These are phyloP conservation scores for Groenewaldozyma salmanticensis DNA, from an alignment of 805 yeast species.

Conservation along the genomic window DNA sequence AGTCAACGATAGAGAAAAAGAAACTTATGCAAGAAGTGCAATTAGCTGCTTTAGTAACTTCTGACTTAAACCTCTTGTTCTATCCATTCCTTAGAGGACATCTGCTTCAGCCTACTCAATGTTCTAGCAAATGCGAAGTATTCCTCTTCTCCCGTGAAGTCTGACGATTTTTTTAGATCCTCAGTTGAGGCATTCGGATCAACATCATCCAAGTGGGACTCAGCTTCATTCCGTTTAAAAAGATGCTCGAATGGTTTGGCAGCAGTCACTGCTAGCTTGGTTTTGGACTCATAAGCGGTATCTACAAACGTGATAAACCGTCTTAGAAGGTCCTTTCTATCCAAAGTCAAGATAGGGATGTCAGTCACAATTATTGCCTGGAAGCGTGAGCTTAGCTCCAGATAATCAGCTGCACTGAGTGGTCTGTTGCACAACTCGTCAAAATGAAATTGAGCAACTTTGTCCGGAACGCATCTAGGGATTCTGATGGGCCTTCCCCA, in stretches of 20 bases:
- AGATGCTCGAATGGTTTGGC: conserved; percentile 77
- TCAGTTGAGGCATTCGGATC: conserved; percentile 25
- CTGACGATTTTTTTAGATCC: conserved; percentile 39
- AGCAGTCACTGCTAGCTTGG: conserved; percentile 79
- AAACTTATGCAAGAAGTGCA: too few relatives aligned
- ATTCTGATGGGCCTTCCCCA: conserved; percentile 84
- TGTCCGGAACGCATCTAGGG: conserved; percentile 65
- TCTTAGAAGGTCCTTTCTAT: conserved; percentile 74
- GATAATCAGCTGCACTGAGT: conserved; percentile 88
- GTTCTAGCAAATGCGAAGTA: conserved; percentile 96
- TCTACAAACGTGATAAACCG: conserved; percentile 91
- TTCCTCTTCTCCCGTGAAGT: conserved; percentile 87
- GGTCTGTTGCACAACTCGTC: conserved; percentile 79
- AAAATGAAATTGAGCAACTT: conserved; percentile 85
- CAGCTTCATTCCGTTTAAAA: conserved; percentile 66
- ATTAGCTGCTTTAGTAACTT: too few relatives aligned
- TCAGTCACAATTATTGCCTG: conserved; percentile 81
- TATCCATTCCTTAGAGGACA: conserved; percentile 86
- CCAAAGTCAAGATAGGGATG: conserved; percentile 73
- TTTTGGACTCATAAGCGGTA: conserved; percentile 89
- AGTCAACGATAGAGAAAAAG: too few relatives aligned
- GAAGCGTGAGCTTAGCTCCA: conserved; percentile 68
- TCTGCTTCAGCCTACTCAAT: conserved; percentile 77
- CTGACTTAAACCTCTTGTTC: conserved; percentile 4
- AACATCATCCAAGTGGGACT: conserved; percentile 38